phyloP scores from a whole-genome alignment of 805 yeast species.

The Metschnikowia proteae region DNA sequence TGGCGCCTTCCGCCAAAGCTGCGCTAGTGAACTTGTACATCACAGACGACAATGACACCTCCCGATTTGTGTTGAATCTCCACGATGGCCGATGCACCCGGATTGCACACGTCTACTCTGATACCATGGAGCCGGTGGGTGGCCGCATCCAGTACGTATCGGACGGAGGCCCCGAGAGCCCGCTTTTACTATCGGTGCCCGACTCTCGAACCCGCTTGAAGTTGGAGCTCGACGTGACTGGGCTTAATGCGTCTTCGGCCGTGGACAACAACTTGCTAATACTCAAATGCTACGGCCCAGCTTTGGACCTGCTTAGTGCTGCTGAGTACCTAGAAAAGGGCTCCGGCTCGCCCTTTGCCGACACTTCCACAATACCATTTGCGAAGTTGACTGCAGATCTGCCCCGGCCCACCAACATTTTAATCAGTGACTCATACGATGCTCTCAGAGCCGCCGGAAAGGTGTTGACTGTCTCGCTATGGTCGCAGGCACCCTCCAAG shows the following conservation, averaged over 20 bases:
- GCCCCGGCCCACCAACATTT: constrained; percentile 8
- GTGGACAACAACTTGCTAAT: constrained; percentile 26
- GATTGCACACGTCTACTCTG: constrained; percentile 17
- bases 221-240: constrained; percentile 25
- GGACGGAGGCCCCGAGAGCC: constrained; percentile 13
- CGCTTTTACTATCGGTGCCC: constrained; percentile 31
- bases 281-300: constrained; percentile 26
- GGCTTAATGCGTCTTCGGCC: constrained; percentile 12
- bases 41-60: constrained; percentile 25
- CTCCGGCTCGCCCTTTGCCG: constrained; percentile 11
- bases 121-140: constrained; percentile 11
- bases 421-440: constrained; percentile 15
- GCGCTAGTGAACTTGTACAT: constrained; percentile 23
- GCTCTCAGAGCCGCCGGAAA: neutral
- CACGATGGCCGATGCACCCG: constrained; percentile 21
- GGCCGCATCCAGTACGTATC: constrained; percentile 7
- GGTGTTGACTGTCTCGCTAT: constrained; percentile 10
- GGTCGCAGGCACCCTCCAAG: constrained; percentile 7
- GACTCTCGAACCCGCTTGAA: constrained; percentile 22
- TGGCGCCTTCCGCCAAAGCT: constrained; percentile 13
- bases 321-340: constrained; percentile 11
- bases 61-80: constrained; percentile 21
- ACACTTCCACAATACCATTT: constrained; percentile 30
- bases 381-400: constrained; percentile 26
- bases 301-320: constrained; percentile 11